Base-by-base conservation (phyloP, 805 yeast genomes). In the Priceomyces carsonii region DNA sequence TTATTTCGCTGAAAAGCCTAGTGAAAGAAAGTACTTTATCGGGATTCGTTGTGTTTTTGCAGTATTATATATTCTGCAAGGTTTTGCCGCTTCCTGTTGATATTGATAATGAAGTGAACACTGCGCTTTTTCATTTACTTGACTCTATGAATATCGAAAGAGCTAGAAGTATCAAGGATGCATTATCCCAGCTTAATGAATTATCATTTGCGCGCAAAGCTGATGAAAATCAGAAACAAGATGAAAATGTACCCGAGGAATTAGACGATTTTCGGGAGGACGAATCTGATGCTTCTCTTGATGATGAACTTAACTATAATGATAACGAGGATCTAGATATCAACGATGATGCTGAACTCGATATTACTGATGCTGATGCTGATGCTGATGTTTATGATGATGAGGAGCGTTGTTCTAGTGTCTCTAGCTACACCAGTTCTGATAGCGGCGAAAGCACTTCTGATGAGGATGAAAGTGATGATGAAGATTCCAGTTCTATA, bases 1-100 rank as follows among this genome's bases (percentile, higher is more conserved):
- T 61, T 12, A 29, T 48, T 13, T 35, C 48, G 1, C 29, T 36
- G 32, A 28, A 36, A 22, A 36, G 36, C 10, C 36, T 40, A 5
- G 23, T 42, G 2, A 44, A 44, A 27, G 45, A 33, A 28, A 45
- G 36, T 20, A 36, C 39, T 12, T 42, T 56, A 5, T 50, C 44
- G 13, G 48, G 51, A 0, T 74, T 82, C 38, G 46, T 82, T 38
- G 68, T 69, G 18, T 81, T 78, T 44, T 80, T 87, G 41, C 93
- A 88, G 48, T 88, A 79, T 54, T 88, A 85, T 51, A 55, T 76
- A 4, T 74, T 70, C 54, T 73, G 82, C 20, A 88, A 88, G 48
- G 56, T 57, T 3, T 69, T 59, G 30, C 85, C 87, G 1, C 35
- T 85, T 10, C 88, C 95, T 0, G 64, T 71, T 42, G 93, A 83